These are phyloP conservation scores for Monarda citriodora DNA, from an alignment of 305 asterid genomes.

Conservation along the genomic window DNA sequence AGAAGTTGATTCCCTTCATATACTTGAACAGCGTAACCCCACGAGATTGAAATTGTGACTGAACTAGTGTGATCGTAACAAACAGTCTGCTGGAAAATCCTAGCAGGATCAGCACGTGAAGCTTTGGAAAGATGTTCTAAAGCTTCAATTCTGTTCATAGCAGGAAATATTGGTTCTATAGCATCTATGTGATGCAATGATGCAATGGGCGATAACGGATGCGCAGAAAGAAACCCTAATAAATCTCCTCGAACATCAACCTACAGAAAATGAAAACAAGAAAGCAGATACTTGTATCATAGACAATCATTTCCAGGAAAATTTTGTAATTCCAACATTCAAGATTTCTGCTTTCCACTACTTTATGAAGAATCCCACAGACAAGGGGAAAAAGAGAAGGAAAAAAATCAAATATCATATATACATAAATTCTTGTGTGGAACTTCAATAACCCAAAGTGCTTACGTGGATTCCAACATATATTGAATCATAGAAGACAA, in stretches of 20 bases:
- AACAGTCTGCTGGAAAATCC: constrained; percentile 81
- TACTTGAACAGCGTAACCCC: constrained; percentile 87
- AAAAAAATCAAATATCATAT: background rate
- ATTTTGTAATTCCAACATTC: constrained; percentile 2
- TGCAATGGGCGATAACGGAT: constrained; percentile 66
- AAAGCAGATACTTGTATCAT: constrained; percentile 1
- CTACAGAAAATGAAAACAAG: constrained; percentile 29
- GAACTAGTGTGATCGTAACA: constrained; percentile 54
- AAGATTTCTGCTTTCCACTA: constrained; percentile 1
- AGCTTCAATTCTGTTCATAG: constrained; percentile 48
- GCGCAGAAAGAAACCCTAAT: constrained; percentile 78
- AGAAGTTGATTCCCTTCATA: constrained; percentile 63
- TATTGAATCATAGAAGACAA: background rate
- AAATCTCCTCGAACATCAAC: constrained; percentile 79
- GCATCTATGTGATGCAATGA: constrained; percentile 92
- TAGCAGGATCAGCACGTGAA: constrained; percentile 51
- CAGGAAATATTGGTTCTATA: constrained; percentile 77
- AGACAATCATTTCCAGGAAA: background rate
- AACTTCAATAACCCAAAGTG: background rate
- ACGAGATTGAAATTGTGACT: constrained; percentile 75
- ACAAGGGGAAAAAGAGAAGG: background rate
- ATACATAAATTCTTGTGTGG: background rate
- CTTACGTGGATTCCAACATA: background rate
- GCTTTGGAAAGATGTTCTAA: constrained; percentile 64
- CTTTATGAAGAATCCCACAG: background rate